Conservation (phyloP, 2,329 filamentous ascomycete genomes). For the Fusarium phyllophilum region DNA sequence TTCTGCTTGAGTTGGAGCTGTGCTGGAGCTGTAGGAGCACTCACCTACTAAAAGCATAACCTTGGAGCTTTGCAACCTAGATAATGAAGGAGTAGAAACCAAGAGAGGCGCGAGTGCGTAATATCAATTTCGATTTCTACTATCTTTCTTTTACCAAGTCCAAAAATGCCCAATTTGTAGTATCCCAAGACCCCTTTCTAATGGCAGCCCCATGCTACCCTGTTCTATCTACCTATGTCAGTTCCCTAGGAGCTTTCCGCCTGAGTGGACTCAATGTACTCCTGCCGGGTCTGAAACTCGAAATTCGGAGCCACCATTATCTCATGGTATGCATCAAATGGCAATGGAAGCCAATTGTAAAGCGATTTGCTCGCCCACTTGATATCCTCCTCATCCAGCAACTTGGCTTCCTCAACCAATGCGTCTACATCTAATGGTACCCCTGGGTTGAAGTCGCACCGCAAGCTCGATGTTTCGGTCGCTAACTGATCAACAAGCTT, state of each 20-base stretch:
- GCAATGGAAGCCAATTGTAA: accelerated
- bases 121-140: background rate
- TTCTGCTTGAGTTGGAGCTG: too few relatives aligned
- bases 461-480: background rate
- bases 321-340: background rate
- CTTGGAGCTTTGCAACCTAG: background rate
- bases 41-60: background rate
- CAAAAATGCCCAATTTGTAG: background rate
- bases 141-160: background rate
- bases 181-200: background rate
- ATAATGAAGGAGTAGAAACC: background rate
- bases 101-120: background rate
- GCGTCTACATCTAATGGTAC: background rate
- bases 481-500: accelerated
- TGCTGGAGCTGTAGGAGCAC: background rate
- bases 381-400: accelerated
- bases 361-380: accelerated
- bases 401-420: background rate
- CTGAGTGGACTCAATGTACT: background rate
- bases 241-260: accelerated
- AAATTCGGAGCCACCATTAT: background rate
- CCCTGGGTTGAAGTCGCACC: background rate
- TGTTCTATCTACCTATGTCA: background rate
- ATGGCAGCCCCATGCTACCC: background rate
- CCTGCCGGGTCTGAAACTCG: background rate